A percentile compares a stretch with the other conserved stretches of the same genome.
These are phyloP conservation scores for Aspergillus transmontanensis DNA, from an alignment of 2,329 filamentous ascomycete species.

Conservation along the genomic window DNA sequence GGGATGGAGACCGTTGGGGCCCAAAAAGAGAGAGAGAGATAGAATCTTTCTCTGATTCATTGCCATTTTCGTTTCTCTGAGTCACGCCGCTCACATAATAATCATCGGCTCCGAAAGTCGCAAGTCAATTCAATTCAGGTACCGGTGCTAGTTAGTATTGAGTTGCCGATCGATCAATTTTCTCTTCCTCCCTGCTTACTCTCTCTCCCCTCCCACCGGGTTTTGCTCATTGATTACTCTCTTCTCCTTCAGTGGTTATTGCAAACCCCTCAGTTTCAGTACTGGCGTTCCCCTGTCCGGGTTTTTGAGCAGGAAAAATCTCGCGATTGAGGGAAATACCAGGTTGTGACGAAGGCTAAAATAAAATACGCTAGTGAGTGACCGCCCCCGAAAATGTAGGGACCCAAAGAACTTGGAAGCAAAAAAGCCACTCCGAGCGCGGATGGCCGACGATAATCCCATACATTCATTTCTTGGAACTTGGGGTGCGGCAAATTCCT, in stretches of 20 bases:
- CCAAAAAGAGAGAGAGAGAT: not conserved
- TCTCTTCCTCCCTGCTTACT: not conserved
- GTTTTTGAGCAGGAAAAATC: not conserved
- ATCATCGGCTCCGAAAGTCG: constrained; percentile 26
- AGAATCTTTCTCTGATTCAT: not conserved
- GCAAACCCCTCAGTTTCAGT: not conserved
- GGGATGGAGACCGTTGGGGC: constrained; percentile 6
- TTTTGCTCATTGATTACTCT: constrained; percentile 10
- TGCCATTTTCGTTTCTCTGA: constrained; percentile 13
- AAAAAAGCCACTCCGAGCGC: constrained; percentile 23
- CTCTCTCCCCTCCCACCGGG: constrained; percentile 11
- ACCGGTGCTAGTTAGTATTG: not conserved
- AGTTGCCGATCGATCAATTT: not conserved
- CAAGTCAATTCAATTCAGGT: constrained; percentile 15
- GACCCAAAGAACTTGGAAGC: not conserved
- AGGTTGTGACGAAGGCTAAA: constrained; percentile 12
- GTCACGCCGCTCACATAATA: constrained; percentile 11
- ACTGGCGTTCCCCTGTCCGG: not conserved
- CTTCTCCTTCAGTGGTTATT: not conserved
- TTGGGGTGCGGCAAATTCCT: constrained; percentile 11
- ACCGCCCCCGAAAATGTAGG: not conserved
- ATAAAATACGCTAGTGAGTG: constrained; percentile 21
- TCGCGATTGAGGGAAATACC: constrained; percentile 16
- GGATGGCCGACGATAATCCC: constrained; percentile 14
- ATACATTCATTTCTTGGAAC: constrained; percentile 13